Evolutionary conservation across 2,329 filamentous ascomycete species (phyloP).

Genomic region (Talaromyces sp.): DNA sequence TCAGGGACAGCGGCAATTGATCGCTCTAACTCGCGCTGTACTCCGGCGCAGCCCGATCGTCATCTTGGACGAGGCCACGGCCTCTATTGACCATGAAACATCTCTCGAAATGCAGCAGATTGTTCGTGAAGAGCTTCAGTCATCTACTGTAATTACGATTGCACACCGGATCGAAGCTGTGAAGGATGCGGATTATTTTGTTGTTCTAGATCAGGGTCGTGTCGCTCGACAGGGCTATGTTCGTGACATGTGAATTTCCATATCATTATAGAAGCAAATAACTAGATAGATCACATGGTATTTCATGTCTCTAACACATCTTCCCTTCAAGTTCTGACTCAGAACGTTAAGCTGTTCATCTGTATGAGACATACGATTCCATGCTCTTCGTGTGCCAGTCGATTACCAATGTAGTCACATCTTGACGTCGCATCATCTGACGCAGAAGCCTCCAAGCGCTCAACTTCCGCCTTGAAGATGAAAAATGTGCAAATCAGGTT

Average conservation of each 20-base stretch:
- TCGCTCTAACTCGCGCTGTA: conserved; percentile 66
- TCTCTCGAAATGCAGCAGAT: conserved; percentile 49
- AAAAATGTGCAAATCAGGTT: no score
- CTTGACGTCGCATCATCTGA: no score
- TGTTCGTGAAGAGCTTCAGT: conserved; percentile 37
- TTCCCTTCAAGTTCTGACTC: no score
- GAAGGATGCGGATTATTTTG: conserved; percentile 58
- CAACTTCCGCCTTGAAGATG: no score
- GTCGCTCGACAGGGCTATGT: conserved; percentile 38
- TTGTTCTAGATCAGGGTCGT: conserved; percentile 57
- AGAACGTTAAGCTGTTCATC: no score
- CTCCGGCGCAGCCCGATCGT: conserved; percentile 63
- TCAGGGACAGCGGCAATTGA: conserved; percentile 67
- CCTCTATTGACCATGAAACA: conserved; percentile 65
- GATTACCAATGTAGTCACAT: no score
- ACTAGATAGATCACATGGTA: no score
- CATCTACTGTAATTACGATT: conserved; percentile 64
- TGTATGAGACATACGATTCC: no score
- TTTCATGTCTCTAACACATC: no score
- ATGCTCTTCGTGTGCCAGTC: no score
- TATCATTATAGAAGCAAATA: not conserved
- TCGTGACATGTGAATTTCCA: not conserved
- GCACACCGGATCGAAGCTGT: conserved; percentile 67
- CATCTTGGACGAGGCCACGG: conserved; percentile 68
- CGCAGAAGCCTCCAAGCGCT: no score